A percentile compares a stretch with the other conserved stretches of the same genome.
Evolutionary conservation across 768 basidiomycete genomes (phyloP).

Genomic region (Mycena galericulata): DNA sequence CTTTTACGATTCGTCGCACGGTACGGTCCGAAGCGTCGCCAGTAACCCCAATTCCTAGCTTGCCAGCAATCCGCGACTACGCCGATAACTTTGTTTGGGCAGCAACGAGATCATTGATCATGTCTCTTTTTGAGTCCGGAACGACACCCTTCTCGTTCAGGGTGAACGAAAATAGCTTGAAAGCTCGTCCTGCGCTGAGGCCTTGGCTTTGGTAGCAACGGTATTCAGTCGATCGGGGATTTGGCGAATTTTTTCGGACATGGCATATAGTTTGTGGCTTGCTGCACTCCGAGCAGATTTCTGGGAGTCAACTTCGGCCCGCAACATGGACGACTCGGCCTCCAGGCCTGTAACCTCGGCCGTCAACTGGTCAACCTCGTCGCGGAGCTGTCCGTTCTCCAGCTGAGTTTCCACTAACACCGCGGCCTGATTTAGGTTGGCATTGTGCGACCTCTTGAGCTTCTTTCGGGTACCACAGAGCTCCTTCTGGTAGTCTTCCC

Average conservation of each 20-base stretch:
- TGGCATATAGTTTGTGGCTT: background rate
- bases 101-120: too few relatives aligned
- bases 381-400: slow-evolving; percentile 3
- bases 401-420: background rate
- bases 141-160: too few relatives aligned
- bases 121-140: too few relatives aligned
- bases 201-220: background rate
- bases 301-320: background rate
- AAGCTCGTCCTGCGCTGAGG: background rate
- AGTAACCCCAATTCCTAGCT: too few relatives aligned
- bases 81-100: too few relatives aligned
- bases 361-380: background rate
- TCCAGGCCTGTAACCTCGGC: background rate
- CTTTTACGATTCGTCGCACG: too few relatives aligned
- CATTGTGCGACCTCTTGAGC: background rate
- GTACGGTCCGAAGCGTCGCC: too few relatives aligned
- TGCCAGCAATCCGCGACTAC: too few relatives aligned
- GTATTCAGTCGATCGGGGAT: background rate
- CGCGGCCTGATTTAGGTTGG: background rate
- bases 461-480: background rate
- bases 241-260: background rate
- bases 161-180: too few relatives aligned
- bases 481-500: background rate
- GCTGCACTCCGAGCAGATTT: slow-evolving; percentile 3
- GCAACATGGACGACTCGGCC: background rate